Percentiles rank a stretch among this genome's conserved stretches.
Conservation (phyloP, 768 basidiomycete species). For the Asterophora lycoperdoides region DNA sequence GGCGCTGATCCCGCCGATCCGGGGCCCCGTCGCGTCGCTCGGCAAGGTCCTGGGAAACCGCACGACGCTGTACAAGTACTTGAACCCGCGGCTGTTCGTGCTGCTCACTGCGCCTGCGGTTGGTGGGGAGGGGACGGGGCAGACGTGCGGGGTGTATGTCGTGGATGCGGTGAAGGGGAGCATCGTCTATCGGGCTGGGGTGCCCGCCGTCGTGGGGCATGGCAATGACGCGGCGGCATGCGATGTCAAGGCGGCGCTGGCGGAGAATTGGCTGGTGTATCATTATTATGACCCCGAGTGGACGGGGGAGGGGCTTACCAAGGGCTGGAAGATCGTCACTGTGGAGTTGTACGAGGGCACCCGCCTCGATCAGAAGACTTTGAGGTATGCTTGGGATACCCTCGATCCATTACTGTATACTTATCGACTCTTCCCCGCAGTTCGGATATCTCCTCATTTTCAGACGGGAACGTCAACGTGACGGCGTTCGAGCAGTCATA, state of each 20-base stretch:
- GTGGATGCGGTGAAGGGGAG: slow-evolving; percentile 80
- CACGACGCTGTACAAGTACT: slow-evolving; percentile 89
- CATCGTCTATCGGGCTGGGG: slow-evolving; percentile 58
- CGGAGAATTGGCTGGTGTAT: slow-evolving; percentile 94
- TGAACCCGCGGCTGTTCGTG: slow-evolving; percentile 76
- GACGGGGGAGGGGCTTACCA: slow-evolving; percentile 42
- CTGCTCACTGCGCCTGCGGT: slow-evolving; percentile 48
- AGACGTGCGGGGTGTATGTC: slow-evolving; percentile 65
- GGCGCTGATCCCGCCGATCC: slow-evolving; percentile 42
- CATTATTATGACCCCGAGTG: slow-evolving; percentile 69
- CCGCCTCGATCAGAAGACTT: slow-evolving; percentile 60
- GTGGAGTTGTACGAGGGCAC: slow-evolving; percentile 88
- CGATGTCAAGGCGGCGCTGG: slow-evolving; percentile 63
- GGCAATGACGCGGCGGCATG: slow-evolving; percentile 34
- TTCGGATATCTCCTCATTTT: slow-evolving; percentile 42
- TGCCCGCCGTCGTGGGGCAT: slow-evolving; percentile 37
- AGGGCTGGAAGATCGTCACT: slow-evolving; percentile 70
- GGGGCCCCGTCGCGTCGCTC: slow-evolving; percentile 63
- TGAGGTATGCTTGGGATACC: slow-evolving; percentile 47
- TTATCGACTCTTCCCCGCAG: slow-evolving; percentile 20
- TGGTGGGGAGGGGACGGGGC: slow-evolving; percentile 5
- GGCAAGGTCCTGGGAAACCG: slow-evolving; percentile 87
- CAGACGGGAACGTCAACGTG: slow-evolving; percentile 48
- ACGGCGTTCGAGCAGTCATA: slow-evolving; percentile 66
- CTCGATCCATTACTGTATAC: slow-evolving; percentile 1